These are phyloP conservation scores for Lichtheimia hyalospora DNA, from an alignment of 371 early-diverging fungal species.

Conservation along the genomic window DNA sequence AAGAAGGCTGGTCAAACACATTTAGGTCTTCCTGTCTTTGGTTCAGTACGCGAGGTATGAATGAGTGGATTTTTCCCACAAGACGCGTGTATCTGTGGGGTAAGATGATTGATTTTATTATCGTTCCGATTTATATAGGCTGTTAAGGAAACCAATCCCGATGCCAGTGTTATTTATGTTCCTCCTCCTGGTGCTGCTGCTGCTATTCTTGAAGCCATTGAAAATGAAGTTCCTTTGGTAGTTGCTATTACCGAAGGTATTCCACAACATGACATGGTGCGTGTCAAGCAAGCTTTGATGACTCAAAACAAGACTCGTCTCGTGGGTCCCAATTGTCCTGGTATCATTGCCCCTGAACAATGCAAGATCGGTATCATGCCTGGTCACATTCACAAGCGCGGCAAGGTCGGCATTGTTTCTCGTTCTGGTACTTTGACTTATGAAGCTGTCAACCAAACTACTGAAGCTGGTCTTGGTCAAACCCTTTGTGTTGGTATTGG, in stretches of 20 bases:
- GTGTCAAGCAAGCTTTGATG: slow-evolving; percentile 72
- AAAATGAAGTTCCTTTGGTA: slow-evolving; percentile 94
- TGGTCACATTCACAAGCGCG: slow-evolving; percentile 94
- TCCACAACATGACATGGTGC: slow-evolving; percentile 99
- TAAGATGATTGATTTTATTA: no score
- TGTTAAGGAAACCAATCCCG: slow-evolving; percentile 82
- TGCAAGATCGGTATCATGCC: slow-evolving; percentile 99
- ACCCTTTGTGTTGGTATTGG: slow-evolving; percentile 97
- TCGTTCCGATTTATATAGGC: slow-evolving; percentile 53
- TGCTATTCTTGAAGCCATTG: slow-evolving; percentile 97
- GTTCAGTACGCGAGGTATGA: slow-evolving; percentile 80
- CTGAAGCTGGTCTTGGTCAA: slow-evolving; percentile 93
- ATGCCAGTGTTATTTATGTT: slow-evolving; percentile 97
- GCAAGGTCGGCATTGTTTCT: slow-evolving; percentile 97
- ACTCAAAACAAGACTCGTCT: slow-evolving; percentile 90
- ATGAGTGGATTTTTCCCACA: neutral
- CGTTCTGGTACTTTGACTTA: slow-evolving; percentile 99
- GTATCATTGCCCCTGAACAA: slow-evolving; percentile 95
- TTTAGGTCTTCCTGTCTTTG: slow-evolving; percentile 95
- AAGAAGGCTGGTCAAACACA: slow-evolving; percentile 95
- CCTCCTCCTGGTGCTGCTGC: slow-evolving; percentile 96
- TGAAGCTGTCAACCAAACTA: slow-evolving; percentile 98
- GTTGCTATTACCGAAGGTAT: slow-evolving; percentile 99
- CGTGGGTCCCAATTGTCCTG: slow-evolving; percentile 99
- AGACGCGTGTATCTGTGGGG: neutral